Base-by-base conservation (phyloP, 2,329 filamentous ascomycete genomes). In the Tolypocladium ovalisporum region DNA sequence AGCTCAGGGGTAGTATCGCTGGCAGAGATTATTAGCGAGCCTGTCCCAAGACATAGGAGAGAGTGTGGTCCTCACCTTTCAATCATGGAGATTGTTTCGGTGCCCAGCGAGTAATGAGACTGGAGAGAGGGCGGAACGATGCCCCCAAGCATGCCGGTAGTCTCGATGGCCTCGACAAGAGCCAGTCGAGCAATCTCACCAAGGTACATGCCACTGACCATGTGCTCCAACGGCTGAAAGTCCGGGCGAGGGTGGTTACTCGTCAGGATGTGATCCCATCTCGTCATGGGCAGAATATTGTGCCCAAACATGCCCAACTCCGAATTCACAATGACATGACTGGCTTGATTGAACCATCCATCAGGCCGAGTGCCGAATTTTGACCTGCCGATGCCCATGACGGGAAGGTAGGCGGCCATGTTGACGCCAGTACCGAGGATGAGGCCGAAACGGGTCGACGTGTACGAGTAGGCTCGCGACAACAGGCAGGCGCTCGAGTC, bases 391-490 rank as follows among this genome's bases (percentile, higher is more conserved):
- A 88, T 76, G 19, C 80, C 75, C 4, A 75, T 72, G 3, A 85
- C 77, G 6, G 85, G 84, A 32, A 87, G 75, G 65, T 87, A 82
- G 32, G 80, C 82, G 52, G 84, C 83, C 52, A 85, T 80, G 69
- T 88, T 88, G 59, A 84, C 77, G 35, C 85, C 85, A 0, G 85
- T 88, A 22, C 85, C 85, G 32, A 87, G 75, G 56, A 88, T 87
- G 47, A 88, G 76, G 39, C 81, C 81, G 64, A 87, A 84, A 24
- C 83, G 77, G 13, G 84, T 85, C 12, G 80, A 76, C 1, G 77
- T 71, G 63, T 82, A 76, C 22, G 76, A 71, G 65, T 87, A 86
- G 39, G 85, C 82, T 63, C 83, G 79, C 0, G 85, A 86, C 19
- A 88, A 73, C 24, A 88, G 73, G 22, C 84, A 83, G n/a, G 85